Base-by-base conservation (phyloP, 2,329 filamentous ascomycete genomes). In the Pyricularia sp. region DNA sequence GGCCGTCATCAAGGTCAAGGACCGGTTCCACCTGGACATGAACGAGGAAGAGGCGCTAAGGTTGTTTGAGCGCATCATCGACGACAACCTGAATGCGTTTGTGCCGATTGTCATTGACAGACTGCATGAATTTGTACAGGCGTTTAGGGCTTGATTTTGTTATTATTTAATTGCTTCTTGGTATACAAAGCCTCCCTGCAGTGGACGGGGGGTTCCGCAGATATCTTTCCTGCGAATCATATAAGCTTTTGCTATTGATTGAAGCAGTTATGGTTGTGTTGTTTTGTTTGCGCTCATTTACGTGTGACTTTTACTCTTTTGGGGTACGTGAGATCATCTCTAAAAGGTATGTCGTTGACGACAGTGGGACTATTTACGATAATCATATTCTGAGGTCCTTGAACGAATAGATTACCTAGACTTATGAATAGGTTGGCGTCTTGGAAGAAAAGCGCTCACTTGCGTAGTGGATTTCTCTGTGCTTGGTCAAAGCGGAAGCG, bases 61-160 rank as follows among this genome's bases (percentile, higher is more conserved):
- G 67, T 89, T 94, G 77, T 91, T 98, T 77, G 94, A 96, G 74
- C 87, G 91, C 71, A 85, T 98, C 70, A 97, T 99, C 76, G 92
- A 95, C 73, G 93, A 97, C 77, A 94, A 92, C 71, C 85, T 95
- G 71, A 94, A 92, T 78, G 93, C 93, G 65, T 89, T 96, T 74
- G 94, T 96, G 73, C 93, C 94, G 0, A 92, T 97, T 4, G 91
- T 98, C 58, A 97, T 99, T 81, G 95, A 99, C 81, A 90, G 93
- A 74, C 82, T 98, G 73, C 95, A 99, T 81, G 93, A 94, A 74
- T 89, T 97, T 81, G 92, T 97, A 71, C 95, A 99, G 82, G 91
- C 92, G 68, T 94, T 94, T 82, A 87, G 92, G 77, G 90, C 90
- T n/a, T 92, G 66, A 68, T 11, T 42, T 64, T 4, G 59, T 63